Evolutionary conservation across 2,329 filamentous ascomycete genomes (phyloP).

Genomic region (Mycogone perniciosa): DNA sequence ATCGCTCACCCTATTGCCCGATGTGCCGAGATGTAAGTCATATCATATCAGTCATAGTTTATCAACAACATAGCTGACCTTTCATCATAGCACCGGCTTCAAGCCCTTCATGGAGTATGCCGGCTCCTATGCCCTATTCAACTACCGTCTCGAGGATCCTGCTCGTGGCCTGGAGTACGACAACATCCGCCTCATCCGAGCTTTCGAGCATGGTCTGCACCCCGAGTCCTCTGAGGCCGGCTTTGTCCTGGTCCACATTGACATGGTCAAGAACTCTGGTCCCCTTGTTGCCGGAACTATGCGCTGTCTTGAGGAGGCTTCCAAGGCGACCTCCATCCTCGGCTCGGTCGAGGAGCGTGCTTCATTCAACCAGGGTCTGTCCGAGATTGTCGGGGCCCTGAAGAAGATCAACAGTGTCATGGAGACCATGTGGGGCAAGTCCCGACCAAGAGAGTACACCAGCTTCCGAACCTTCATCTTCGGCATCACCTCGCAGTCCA

Average conservation of each 20-base stretch:
- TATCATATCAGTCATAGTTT: neutral
- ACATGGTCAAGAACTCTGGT: slow-evolving; percentile 87
- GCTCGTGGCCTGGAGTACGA: slow-evolving; percentile 51
- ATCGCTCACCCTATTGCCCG: slow-evolving; percentile 77
- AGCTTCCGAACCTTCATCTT: slow-evolving; percentile 96
- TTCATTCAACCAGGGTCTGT: slow-evolving; percentile 58
- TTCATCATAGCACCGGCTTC: slow-evolving; percentile 53
- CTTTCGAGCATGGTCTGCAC: slow-evolving; percentile 85
- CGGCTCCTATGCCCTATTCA: slow-evolving; percentile 62
- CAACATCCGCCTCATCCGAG: slow-evolving; percentile 77
- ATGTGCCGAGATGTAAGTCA: slow-evolving; percentile 75
- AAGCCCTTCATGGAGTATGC: slow-evolving; percentile 90
- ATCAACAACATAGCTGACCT: neutral
- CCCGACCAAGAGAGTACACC: slow-evolving; percentile 75
- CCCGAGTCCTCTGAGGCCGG: slow-evolving; percentile 84
- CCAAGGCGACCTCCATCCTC: slow-evolving; percentile 23
- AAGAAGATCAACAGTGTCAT: slow-evolving; percentile 69
- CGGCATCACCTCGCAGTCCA: slow-evolving; percentile 84
- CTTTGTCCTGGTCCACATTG: slow-evolving; percentile 91
- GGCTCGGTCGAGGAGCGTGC: slow-evolving; percentile 35
- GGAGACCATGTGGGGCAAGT: slow-evolving; percentile 90
- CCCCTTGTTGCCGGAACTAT: slow-evolving; percentile 68
- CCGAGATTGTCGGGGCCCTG: slow-evolving; percentile 51
- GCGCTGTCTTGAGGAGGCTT: slow-evolving; percentile 53
- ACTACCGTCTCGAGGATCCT: slow-evolving; percentile 57